Conservation (phyloP, 495 filamentous ascomycete species). For the Penicillium paxilli region DNA sequence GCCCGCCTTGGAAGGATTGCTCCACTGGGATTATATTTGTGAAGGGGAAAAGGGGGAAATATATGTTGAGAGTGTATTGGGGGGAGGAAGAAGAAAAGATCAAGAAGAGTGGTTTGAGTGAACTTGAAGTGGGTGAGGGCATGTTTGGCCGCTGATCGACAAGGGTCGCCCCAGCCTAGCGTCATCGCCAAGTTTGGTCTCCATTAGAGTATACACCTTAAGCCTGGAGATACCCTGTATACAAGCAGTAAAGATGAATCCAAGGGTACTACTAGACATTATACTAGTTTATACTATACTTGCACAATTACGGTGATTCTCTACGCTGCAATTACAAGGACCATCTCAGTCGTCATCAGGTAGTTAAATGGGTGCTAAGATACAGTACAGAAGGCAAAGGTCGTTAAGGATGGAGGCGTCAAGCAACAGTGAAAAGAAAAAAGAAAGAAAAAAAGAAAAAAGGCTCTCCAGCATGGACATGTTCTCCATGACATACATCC, state of each 20-base stretch:
- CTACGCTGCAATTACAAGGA: neutral
- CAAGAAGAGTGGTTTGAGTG: neutral
- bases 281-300: neutral
- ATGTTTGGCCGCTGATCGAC: constrained; percentile 28
- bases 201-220: neutral
- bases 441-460: neutral
- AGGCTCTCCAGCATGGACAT: constrained; percentile 23
- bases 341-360: constrained; percentile 28
- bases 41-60: neutral
- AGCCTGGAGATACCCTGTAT: neutral
- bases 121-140: neutral
- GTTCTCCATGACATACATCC: constrained; percentile 25
- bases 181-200: constrained; percentile 15
- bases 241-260: neutral
- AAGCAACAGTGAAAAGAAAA: constrained; percentile 8
- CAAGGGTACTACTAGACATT: neutral
- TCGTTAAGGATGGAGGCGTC: constrained; percentile 37
- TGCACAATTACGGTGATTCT: no score
- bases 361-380: constrained; percentile 51
- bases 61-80: neutral
- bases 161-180: constrained; percentile 23
- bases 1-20: constrained; percentile 10
- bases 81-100: no score
- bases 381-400: constrained; percentile 47
- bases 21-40: constrained; percentile 3